Base-by-base conservation (phyloP, 1,284 basidiomycete genomes). In the Tylopilus sp. region DNA sequence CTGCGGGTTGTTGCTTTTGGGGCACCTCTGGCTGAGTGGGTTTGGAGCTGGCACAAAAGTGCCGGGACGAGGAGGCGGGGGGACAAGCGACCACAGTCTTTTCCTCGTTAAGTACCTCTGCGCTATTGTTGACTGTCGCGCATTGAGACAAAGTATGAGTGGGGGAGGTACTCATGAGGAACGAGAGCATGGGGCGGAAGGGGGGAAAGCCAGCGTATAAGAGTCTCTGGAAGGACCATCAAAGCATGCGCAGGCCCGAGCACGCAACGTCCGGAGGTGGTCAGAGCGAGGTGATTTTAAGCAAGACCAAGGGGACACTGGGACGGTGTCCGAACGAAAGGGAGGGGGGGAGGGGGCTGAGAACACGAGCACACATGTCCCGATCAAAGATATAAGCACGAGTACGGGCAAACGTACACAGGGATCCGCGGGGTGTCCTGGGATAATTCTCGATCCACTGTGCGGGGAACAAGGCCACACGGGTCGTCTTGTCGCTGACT, bases 381-480 rank as follows among this genome's bases (percentile, higher is more conserved):
- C 52, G 55, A 65, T 62, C 57, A 54, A 37, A 42, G 39, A 66
- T 64, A 63, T 63, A 63, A 43, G 55, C 46, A 59, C 21, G 41
- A 38, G 48, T 12, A 49, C 16, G 11, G 26, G 42, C 19, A 54
- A 44, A 41, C 51, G 49, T 57, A 48, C 35, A 47, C 37, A 59
- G 47, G 65, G 65, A 64, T 64, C 65, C 65, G 65, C 61, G 60
- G 59, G 60, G 53, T 44, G 46, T 23, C 58, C 53, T 64, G 61
- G 59, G 57, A 61, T 25, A 60, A 47, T 52, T 66, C 41, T 48
- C 48, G 61, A 57, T 45, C 59, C 56, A 50, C 40, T 42, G 52
- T 65, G 64, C 59, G 65, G 65, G 65, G 65, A 59, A 60, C 54
- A 51, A 37, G 43, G 37, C 48, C 58, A 49, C 48, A 60, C 46